Evolutionary conservation across 2,329 filamentous ascomycete genomes (phyloP).

Genomic region (Aspergillus brasiliensis): DNA sequence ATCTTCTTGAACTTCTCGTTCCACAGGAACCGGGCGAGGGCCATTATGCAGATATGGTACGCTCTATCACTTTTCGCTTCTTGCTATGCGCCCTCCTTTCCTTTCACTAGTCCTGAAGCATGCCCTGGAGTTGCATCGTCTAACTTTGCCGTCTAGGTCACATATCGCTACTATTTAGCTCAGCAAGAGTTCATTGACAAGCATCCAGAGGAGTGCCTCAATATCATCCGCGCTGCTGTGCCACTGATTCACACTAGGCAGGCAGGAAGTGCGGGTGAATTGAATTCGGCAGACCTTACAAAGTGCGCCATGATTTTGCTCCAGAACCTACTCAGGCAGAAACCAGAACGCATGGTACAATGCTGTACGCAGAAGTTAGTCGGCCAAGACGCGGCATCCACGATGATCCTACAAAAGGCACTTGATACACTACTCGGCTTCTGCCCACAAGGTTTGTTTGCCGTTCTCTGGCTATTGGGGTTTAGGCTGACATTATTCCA

Average conservation of each 20-base stretch:
- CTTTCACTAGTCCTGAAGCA: neutral
- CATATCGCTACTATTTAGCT: slow-evolving; percentile 44
- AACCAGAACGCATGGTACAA: slow-evolving; percentile 31
- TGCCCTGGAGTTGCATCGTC: neutral
- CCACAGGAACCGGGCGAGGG: slow-evolving; percentile 17
- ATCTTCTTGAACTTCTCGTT: slow-evolving; percentile 37
- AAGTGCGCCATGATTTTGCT: slow-evolving; percentile 33
- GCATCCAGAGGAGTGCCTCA: slow-evolving; percentile 36
- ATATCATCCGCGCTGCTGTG: slow-evolving; percentile 36
- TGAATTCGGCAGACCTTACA: slow-evolving; percentile 21
- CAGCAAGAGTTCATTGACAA: slow-evolving; percentile 43
- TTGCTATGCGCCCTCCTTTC: neutral
- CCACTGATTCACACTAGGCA: slow-evolving; percentile 20
- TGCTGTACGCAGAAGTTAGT: slow-evolving; percentile 34
- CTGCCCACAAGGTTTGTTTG: slow-evolving; percentile 21
- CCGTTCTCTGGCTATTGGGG: neutral
- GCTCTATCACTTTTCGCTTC: slow-evolving; percentile 6
- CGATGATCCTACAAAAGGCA: slow-evolving; percentile 31
- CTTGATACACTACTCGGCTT: slow-evolving; percentile 38
- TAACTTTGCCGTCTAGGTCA: slow-evolving; percentile 26
- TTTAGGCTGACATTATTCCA: slow-evolving; percentile 14
- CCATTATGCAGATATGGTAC: slow-evolving; percentile 34
- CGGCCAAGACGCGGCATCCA: slow-evolving; percentile 29
- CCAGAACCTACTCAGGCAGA: slow-evolving; percentile 36
- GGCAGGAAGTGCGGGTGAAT: neutral